Base-by-base conservation (phyloP, 306 rosid genomes). In the Trichosanthes truncata region DNA sequence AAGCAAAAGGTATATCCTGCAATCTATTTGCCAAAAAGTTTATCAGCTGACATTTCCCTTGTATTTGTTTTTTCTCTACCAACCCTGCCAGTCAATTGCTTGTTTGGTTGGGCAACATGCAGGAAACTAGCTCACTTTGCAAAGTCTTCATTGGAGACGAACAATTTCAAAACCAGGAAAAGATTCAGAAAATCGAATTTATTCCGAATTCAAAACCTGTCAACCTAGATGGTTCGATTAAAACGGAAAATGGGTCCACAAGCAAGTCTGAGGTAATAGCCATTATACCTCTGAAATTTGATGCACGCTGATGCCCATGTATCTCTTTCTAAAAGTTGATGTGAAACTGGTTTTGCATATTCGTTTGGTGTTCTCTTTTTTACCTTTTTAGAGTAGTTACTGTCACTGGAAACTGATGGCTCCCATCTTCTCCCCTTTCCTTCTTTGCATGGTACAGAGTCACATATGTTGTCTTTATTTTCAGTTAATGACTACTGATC, bases 91-190 rank as follows among this genome's bases (percentile, higher is more conserved):
- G 62, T 41, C 65, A 80, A 63, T 38, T 84, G 84, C 81, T 63
- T 33, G 83, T 84, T 74, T 87, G 86, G 84, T 51, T 81, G 81
- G 82, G 80, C 18, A 49, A 76, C 41, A 75, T 75, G 82, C 86
- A 87, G 90, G 88, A 81, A 53, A 59, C 73, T 9, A 9, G 35
- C 76, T 46, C 77, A 7, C 79, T 87, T 17, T 87, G 85, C 82
- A 71, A 55, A 76, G 43, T 87, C 80, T 79, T 85, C 15, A 5
- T 5, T 62, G 61, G 49, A 20, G 78, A 73, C 1, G 74, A 78
- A 63, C 83, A 31, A 4, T 78, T 18, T 20, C 36, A 66, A 48
- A 80, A 65, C 80, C 51, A 55, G 76, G 66, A 15, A 55, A 43
- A 11, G 23, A 66, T 11, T 55, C 41, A 1, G 46, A 31, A 69